Evolutionary conservation across 345 rosid species (phyloP).

Genomic region (Erysimum cheiranthoides): DNA sequence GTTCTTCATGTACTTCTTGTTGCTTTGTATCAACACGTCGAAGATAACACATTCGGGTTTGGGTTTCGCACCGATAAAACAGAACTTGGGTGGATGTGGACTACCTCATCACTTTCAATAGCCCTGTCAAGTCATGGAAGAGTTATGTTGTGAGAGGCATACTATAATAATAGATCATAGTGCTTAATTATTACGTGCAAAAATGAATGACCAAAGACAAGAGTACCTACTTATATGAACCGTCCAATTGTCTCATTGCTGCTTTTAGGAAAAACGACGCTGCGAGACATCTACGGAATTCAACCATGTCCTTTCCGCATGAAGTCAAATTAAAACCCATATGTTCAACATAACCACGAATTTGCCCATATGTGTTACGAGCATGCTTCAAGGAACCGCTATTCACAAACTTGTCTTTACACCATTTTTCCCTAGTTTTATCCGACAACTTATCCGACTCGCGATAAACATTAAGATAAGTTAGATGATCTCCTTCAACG

Average conservation of each 20-base stretch:
- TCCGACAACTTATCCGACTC: constrained; percentile 70
- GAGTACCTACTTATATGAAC: constrained; percentile 69
- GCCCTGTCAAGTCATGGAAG: constrained; percentile 62
- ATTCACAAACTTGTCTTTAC: constrained; percentile 81
- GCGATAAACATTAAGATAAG: constrained; percentile 81
- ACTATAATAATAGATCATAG: background rate
- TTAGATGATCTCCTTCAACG: constrained; percentile 90
- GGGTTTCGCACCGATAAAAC: constrained; percentile 63
- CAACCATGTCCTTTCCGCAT: constrained; percentile 80
- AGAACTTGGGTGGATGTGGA: constrained; percentile 90
- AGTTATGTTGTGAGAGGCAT: background rate
- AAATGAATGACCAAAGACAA: constrained; percentile 5
- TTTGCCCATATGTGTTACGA: constrained; percentile 85
- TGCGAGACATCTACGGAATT: constrained; percentile 86
- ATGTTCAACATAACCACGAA: constrained; percentile 69
- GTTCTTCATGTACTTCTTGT: constrained; percentile 74
- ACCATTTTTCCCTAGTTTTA: constrained; percentile 81
- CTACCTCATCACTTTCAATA: constrained; percentile 80
- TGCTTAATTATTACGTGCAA: constrained; percentile 4
- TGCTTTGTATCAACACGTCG: constrained; percentile 78
- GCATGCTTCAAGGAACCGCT: constrained; percentile 81
- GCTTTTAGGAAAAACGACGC: constrained; percentile 96
- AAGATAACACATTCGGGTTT: constrained; percentile 75
- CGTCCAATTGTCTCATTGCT: constrained; percentile 87
- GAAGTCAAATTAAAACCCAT: constrained; percentile 80